phyloP scores from a whole-genome alignment of 768 basidiomycete genomes.

The Lactarius akahatsu region DNA sequence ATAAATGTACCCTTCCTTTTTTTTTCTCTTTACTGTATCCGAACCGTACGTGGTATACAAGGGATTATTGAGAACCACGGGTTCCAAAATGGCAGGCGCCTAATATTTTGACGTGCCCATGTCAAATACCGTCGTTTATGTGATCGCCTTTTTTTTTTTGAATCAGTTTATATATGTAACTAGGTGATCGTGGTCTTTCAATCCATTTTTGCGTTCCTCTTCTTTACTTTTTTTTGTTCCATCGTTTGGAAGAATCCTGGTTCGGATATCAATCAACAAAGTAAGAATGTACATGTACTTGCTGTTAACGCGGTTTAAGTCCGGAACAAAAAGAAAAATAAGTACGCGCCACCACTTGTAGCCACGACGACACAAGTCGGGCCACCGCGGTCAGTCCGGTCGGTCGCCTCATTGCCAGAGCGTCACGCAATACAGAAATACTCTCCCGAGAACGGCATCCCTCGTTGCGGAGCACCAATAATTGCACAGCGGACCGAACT shows the following conservation, averaged over 20 bases:
- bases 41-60: no score
- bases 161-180: no score
- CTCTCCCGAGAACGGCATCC: no score
- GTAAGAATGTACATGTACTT: not conserved
- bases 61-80: not conserved
- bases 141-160: not conserved
- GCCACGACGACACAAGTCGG: not conserved
- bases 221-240: not conserved
- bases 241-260: not conserved
- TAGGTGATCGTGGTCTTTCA: not conserved
- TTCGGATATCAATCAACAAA: not conserved
- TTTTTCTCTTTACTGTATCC: not conserved
- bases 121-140: constrained; percentile 1
- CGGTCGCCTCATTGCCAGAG: no score
- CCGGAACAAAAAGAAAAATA: not conserved
- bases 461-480: not conserved
- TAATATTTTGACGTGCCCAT: not conserved
- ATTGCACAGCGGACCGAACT: not conserved
- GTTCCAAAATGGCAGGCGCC: not conserved
- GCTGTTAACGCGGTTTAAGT: not conserved
- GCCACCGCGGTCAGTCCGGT: no score
- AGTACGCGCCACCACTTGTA: not conserved
- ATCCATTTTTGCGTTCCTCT: not conserved
- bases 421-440: no score
- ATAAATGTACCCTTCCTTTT: not conserved